Percentiles rank a stretch among this genome's conserved stretches.
phyloP scores from a whole-genome alignment of 805 yeast species.

The Helenozyma rhizophorensis region DNA sequence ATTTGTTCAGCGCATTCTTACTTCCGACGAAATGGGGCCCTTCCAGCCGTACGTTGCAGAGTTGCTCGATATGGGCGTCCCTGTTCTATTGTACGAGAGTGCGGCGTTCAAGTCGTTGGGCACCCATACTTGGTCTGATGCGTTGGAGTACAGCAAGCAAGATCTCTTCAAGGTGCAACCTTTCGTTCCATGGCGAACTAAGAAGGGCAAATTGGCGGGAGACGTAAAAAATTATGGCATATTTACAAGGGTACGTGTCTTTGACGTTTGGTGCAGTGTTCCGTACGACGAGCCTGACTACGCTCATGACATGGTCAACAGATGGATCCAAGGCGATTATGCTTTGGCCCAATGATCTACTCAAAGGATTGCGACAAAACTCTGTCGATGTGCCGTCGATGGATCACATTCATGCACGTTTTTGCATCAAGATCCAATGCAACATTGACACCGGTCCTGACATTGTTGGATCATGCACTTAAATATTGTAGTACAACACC shows the following conservation, averaged over 20 bases:
- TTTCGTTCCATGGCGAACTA: conserved; percentile 18
- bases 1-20: conserved; percentile 4
- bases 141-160: conserved; percentile 16
- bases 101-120: conserved; percentile 16
- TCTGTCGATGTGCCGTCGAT: no score
- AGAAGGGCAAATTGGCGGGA: conserved; percentile 31
- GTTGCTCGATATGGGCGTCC: conserved; percentile 10
- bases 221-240: conserved; percentile 28
- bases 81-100: conserved; percentile 12
- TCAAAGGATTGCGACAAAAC: no score
- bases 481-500: conserved; percentile 44
- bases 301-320: conserved; percentile 21
- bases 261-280: conserved; percentile 24
- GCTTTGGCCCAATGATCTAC: no score
- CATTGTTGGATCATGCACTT: conserved; percentile 39
- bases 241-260: conserved; percentile 23
- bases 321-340: conserved; percentile 21
- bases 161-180: conserved; percentile 15
- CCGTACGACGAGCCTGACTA: conserved; percentile 21
- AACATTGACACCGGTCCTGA: not conserved
- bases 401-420: no score
- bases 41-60: conserved; percentile 9
- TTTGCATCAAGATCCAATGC: no score
- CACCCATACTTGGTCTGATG: conserved; percentile 11
- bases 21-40: conserved; percentile 8